Conservation (phyloP, 768 basidiomycete genomes). For the Phanerochaete carnosa region DNA sequence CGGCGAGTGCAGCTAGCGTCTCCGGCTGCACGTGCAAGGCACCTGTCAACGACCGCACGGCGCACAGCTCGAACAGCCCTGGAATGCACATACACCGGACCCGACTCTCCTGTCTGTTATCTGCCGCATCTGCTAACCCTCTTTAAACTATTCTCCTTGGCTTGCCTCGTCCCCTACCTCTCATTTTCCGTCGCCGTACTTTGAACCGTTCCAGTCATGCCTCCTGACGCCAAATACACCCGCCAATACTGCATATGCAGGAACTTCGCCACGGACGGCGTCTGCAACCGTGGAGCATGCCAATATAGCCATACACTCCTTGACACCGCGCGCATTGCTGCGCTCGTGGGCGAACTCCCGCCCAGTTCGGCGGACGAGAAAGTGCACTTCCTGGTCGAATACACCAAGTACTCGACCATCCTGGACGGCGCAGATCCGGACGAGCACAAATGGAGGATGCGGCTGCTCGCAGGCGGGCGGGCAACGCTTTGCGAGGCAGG, state of each 20-base stretch:
- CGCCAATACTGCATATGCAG: conserved; percentile 5
- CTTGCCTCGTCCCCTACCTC: not conserved
- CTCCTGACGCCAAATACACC: conserved; percentile 1
- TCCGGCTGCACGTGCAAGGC: not conserved
- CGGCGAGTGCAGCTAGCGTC: too few relatives aligned
- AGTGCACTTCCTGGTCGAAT: conserved; percentile 11
- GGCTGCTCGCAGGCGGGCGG: conserved; percentile 6
- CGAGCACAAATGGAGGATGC: conserved; percentile 9
- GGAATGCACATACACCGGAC: not conserved
- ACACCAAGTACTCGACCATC: conserved; percentile 9
- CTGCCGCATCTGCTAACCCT: not conserved
- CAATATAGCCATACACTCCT: conserved; percentile 11
- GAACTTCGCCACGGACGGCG: not conserved
- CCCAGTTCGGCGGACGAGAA: not conserved
- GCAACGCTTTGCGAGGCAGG: conserved; percentile 8
- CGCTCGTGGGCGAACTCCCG: conserved; percentile 6
- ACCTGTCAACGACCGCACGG: not conserved
- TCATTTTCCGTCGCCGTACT: not conserved
- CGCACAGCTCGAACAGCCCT: not conserved
- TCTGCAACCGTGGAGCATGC: not conserved
- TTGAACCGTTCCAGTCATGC: not conserved
- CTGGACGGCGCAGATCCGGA: not conserved
- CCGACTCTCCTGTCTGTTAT: not conserved
- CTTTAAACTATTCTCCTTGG: not conserved
- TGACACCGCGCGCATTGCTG: conserved; percentile 6